Evolutionary conservation across 257 asterid species (phyloP), one percentile per base, ranked within the genome.

Genomic region (Nicotiana otophora): DNA sequence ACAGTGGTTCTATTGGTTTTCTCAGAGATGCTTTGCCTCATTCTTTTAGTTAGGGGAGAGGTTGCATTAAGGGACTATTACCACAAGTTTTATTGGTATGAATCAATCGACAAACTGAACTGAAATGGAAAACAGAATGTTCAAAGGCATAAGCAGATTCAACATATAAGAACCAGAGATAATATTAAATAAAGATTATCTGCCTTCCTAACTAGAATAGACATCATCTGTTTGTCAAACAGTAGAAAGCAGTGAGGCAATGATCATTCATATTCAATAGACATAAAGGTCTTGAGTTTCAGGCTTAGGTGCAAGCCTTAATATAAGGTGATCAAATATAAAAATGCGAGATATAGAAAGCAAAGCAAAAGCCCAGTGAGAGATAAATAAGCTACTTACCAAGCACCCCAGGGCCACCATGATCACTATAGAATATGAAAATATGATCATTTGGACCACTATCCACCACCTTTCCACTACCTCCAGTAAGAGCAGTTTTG

Each of bases 361-460:
- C 46, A 75, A 75, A 26, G 0, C 64, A 51, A 75, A 61, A 75
- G 9, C 26, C 23, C 26, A 46, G 48, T 7, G 79, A 42, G 78
- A 16, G 58, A 42, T 26, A 46, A 17, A 51, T 15, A 75, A 75
- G 80, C 46, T 15, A 85, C 97, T 86, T 48, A 96, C 99, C 99
- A 67, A 96, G 98, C 36, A 94, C 92, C 48, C 98, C 99, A 83
- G 99, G 97, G 72, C 98, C 98, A 72, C 99, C 99, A 82, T 94
- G 99, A 86, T 96, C 99, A 9, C 98, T 81, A 83, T 94, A 96
- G 86, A 88, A 96, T 77, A 96, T 53, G 86, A 96, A 96, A 82
- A 96, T 91, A 74, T 90, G 97, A 88, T 96, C 99, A 79, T 93
- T 87, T 14, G 98, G 98, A 81, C 95, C 95, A 66, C 99, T 96